Percentiles rank a stretch among this genome's conserved stretches.
Conservation (phyloP, 2,329 filamentous ascomycete species). For the Neofusicoccum sp. region DNA sequence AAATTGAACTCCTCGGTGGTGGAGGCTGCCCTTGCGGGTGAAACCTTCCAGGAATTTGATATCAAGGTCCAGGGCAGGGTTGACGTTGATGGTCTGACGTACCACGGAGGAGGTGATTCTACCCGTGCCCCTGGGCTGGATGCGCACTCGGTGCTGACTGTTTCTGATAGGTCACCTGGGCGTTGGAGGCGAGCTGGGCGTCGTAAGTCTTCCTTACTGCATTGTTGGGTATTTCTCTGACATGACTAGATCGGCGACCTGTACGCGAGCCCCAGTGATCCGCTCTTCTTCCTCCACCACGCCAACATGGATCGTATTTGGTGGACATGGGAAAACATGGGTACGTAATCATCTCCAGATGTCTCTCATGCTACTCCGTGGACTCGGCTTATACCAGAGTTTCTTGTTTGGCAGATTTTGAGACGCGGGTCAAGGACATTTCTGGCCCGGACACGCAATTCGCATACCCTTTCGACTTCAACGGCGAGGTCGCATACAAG, state of each 20-base stretch:
- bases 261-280: conserved; percentile 20
- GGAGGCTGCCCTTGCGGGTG: not conserved
- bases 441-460: conserved; percentile 20
- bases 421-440: conserved; percentile 27
- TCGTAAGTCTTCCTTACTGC: not conserved
- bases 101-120: conserved; percentile 46
- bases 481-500: not conserved
- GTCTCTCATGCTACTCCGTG: not conserved
- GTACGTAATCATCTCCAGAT: not conserved
- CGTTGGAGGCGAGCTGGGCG: conserved; percentile 27
- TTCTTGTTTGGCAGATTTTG: conserved; percentile 40
- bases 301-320: conserved; percentile 49
- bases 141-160: too few relatives aligned
- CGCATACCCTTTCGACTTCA: conserved; percentile 16
- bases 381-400: too few relatives aligned
- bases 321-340: conserved; percentile 51
- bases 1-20: conserved; percentile 8
- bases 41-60: conserved; percentile 13
- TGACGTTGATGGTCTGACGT: not conserved
- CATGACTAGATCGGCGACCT: not conserved
- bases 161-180: too few relatives aligned
- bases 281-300: conserved; percentile 42
- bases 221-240: not conserved
- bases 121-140: too few relatives aligned
- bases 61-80: not conserved